Base-by-base conservation (phyloP, 139 green algal genomes). In the Coelastrella sp. region DNA sequence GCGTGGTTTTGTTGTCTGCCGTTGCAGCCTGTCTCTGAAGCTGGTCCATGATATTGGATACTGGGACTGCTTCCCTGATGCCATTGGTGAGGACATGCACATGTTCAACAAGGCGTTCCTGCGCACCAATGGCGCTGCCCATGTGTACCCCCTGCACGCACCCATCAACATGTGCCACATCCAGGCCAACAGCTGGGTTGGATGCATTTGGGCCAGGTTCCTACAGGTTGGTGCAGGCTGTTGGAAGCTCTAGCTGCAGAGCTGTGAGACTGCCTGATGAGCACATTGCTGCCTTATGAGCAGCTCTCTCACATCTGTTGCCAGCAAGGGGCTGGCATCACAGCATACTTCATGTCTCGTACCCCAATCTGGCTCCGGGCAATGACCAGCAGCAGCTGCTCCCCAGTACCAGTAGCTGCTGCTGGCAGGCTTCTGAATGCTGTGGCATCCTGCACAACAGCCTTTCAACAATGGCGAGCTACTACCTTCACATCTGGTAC, bases 51-150 rank as follows among this genome's bases (percentile, higher is more conserved):
- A 81, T 59, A 84, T 94, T 68, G 92, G 87, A 60, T 94, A 86
- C 85, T 92, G 89, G 89, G 92, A 94, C 82, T 91, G 86, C 65
- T 91, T 75, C 61, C 84, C 87, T n/a, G 86, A 92, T n/a, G 92
- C 92, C 25, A 94, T 94, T 22, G 92, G 89, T 63, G 92, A 94
- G 82, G 92, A 94, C 82, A 89, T 92, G 85, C 92, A 94, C 82
- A 91, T 92, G 85, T 94, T 92, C 79, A 82, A 92, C 74, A 94
- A 94, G 86, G 89, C 89, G 17, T 92, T 91, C 63, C 78, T 91
- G 82, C 89, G 84, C 65, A 94, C 89, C 6, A 66, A 87, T 9
- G 91, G 91, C 24, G 35, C 59, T 10, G 63, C 73, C 5, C 87
- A 82, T 7, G 61, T 92, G 87, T 57, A 88, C 75, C 73, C 83